These are phyloP conservation scores for Ceriops tagal DNA, from an alignment of 345 rosid genomes.

Conservation along the genomic window DNA sequence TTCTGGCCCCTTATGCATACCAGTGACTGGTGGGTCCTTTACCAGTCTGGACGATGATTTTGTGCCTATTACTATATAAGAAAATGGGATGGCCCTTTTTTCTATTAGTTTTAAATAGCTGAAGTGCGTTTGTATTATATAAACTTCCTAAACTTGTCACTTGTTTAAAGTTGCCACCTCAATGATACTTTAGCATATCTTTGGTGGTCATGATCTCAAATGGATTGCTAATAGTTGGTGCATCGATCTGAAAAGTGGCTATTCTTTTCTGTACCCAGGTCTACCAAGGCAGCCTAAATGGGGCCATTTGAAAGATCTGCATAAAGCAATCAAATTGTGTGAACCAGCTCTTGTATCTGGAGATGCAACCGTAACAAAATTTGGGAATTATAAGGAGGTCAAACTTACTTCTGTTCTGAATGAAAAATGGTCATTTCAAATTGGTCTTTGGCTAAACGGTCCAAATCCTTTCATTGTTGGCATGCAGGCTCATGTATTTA, in stretches of 20 bases:
- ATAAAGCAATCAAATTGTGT: conserved; percentile 82
- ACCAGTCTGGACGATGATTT: neutral
- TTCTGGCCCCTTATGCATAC: conserved; percentile 2
- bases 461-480: neutral
- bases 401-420: conserved; percentile 12
- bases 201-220: neutral
- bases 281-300: conserved; percentile 91
- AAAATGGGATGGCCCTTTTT: no score
- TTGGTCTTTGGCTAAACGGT: neutral
- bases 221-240: conserved; percentile 2
- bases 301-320: conserved; percentile 99
- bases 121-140: neutral
- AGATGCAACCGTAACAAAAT: conserved; percentile 51
- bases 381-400: conserved; percentile 94
- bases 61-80: no score
- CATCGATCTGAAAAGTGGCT: conserved; percentile 7
- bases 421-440: neutral
- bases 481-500: conserved; percentile 86
- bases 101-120: no score
- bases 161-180: neutral
- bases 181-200: neutral
- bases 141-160: neutral
- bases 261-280: conserved; percentile 41
- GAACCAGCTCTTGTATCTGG: conserved; percentile 83
- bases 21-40: conserved; percentile 16